phyloP scores from a whole-genome alignment of 1,284 basidiomycete species.

The Phaffia rhodozyma region DNA sequence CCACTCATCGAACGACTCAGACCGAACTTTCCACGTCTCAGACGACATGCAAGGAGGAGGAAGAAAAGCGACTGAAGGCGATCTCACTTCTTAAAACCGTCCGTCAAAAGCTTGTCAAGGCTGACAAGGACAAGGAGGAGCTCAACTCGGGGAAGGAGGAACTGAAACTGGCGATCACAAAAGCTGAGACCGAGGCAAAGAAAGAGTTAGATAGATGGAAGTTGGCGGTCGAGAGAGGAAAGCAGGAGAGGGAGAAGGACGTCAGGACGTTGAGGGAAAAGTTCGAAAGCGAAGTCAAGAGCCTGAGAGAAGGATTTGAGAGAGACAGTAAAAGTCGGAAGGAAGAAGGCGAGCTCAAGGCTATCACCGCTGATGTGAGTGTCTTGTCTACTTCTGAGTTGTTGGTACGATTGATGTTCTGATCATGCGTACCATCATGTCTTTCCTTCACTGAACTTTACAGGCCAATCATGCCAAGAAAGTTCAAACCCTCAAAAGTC shows the following conservation, averaged over 20 bases:
- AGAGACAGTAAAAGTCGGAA: slow-evolving; percentile 54
- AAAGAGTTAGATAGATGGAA: slow-evolving; percentile 47
- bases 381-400: not conserved
- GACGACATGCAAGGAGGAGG: slow-evolving; percentile 66
- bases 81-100: slow-evolving; percentile 80
- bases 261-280: slow-evolving; percentile 52
- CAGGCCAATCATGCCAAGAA: slow-evolving; percentile 62
- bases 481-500: slow-evolving; percentile 47
- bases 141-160: slow-evolving; percentile 28
- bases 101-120: slow-evolving; percentile 79
- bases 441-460: not conserved
- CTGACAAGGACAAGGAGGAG: slow-evolving; percentile 83
- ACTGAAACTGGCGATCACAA: slow-evolving; percentile 28
- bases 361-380: slow-evolving; percentile 58
- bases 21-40: slow-evolving; percentile 52
- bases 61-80: slow-evolving; percentile 89
- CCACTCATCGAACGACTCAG: slow-evolving; percentile 34
- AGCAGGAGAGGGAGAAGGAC: slow-evolving; percentile 57
- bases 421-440: not conserved
- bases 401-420: not conserved
- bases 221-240: slow-evolving; percentile 35
- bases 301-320: slow-evolving; percentile 54
- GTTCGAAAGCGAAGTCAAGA: slow-evolving; percentile 61
- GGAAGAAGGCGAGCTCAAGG: slow-evolving; percentile 64
- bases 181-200: slow-evolving; percentile 49